These are phyloP conservation scores for Gleditsia sinensis DNA, from an alignment of 306 rosid species.

Conservation along the genomic window DNA sequence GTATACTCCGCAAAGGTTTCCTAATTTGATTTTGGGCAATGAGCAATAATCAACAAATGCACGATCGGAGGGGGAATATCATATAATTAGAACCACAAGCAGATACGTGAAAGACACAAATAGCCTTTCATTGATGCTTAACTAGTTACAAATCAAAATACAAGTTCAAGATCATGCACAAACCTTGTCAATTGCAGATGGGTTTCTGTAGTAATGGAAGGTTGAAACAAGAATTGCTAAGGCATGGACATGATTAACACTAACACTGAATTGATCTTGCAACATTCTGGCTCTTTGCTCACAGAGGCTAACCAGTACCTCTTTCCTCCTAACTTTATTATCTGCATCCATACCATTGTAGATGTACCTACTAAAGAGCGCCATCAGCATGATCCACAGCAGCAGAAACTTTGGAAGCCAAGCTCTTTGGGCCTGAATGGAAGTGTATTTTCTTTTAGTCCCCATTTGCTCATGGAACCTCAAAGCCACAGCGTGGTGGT, in stretches of 20 bases:
- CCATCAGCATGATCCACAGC: constrained; percentile 69
- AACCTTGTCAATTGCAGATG: constrained; percentile 99
- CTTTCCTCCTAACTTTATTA: constrained; percentile 75
- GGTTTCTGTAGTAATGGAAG: constrained; percentile 81
- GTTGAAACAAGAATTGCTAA: constrained; percentile 96
- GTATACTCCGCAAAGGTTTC: constrained; percentile 94
- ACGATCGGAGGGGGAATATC: not conserved
- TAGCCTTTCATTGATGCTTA: not conserved
- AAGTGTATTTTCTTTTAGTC: constrained; percentile 67
- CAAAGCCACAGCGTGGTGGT: constrained; percentile 62
- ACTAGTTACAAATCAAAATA: constrained; percentile 13
- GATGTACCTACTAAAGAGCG: constrained; percentile 49
- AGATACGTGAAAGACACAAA: not conserved
- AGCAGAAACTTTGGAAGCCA: constrained; percentile 72
- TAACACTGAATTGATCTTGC: constrained; percentile 96
- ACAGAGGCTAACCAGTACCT: constrained; percentile 84
- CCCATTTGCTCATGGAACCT: constrained; percentile 75
- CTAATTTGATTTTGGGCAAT: constrained; percentile 46
- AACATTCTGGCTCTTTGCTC: constrained; percentile 97
- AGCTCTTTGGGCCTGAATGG: constrained; percentile 71
- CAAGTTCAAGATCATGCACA: constrained; percentile 35
- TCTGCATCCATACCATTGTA: constrained; percentile 78
- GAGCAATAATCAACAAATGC: constrained; percentile 1
- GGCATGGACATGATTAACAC: constrained; percentile 98
- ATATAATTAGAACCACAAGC: constrained; percentile 1